A percentile compares a stretch with the other conserved stretches of the same genome.
Conservation (phyloP, 352 stramenopile genomes). For the Pythium sukuiense region DNA sequence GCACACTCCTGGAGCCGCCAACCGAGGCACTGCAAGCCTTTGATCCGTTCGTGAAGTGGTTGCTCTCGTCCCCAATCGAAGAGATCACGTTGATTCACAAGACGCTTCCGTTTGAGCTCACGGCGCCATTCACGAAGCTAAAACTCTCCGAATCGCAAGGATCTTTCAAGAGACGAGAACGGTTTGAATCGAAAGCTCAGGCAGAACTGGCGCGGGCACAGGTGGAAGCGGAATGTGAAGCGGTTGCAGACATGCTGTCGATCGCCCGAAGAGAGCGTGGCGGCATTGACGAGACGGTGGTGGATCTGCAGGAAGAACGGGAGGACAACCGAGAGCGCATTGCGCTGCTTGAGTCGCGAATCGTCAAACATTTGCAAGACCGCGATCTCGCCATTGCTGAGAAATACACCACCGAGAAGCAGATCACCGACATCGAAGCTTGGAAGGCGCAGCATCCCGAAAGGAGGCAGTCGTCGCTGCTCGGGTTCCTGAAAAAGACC, state of each 20-base stretch:
- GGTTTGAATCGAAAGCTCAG: slow-evolving; percentile 11
- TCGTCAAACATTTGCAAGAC: slow-evolving; percentile 74
- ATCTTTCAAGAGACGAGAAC: background rate
- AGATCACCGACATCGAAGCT: slow-evolving; percentile 58
- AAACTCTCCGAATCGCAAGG: background rate
- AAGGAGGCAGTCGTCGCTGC: slow-evolving; percentile 25
- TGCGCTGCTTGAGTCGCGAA: slow-evolving; percentile 61
- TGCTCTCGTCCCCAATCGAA: slow-evolving; percentile 45
- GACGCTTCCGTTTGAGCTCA: slow-evolving; percentile 27
- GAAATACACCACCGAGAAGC: slow-evolving; percentile 66
- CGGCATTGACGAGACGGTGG: slow-evolving; percentile 42
- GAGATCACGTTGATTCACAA: slow-evolving; percentile 41
- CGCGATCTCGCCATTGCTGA: slow-evolving; percentile 70
- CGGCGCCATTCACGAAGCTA: slow-evolving; percentile 3
- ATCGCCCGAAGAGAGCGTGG: slow-evolving; percentile 45
- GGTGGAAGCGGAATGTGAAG: slow-evolving; percentile 50
- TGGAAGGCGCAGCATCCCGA: slow-evolving; percentile 44
- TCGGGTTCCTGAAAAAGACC: slow-evolving; percentile 18
- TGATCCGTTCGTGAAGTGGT: slow-evolving; percentile 61
- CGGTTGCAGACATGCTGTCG: slow-evolving; percentile 45
- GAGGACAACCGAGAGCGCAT: slow-evolving; percentile 50
- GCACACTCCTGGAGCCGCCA: slow-evolving; percentile 32
- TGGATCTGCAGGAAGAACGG: slow-evolving; percentile 41
- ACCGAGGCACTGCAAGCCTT: slow-evolving; percentile 40
- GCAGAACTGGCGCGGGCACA: slow-evolving; percentile 37